Base-by-base conservation (phyloP, 73 alveolate genomes). In the Paramecium primaurelia region DNA sequence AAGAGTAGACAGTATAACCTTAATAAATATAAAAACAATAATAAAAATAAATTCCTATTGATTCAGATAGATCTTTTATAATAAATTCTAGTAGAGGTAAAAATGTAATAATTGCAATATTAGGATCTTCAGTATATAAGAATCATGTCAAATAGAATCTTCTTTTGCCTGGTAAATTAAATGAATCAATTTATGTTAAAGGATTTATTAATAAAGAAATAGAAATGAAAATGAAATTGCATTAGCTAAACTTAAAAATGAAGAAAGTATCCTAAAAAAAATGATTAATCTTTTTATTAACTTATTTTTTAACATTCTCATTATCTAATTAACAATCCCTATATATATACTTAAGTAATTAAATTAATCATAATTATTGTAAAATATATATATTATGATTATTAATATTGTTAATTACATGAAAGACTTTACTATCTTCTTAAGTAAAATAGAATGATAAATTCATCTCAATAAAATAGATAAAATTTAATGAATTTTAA, bases 171-270 rank as follows among this genome's bases (percentile, higher is more conserved):
- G 88, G 88, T 9, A 38, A 38, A 75, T 64, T 73, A 18, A 36
- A 73, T 73, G 87, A 73, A 20, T 73, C 87, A 4, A 64, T 44
- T 5, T 73, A 73, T 73, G 87, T 73, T 16, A 73, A 73, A 40
- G 87, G 87, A 6, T 73, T 73, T 68, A 73, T 73, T 36, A 73
- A 73, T 73, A 73, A 40, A 11, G 87, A 73, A 73, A 73, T 73
- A 37, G 59, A 73, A 14, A 73, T 36, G 59, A 73, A 73, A 20
- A 37, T 37, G 36, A 73, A 38, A 73, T 40, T 73, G 26, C 47
- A 37, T 22, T 73, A 73, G 8, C 37, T 73, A 18, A 73, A 73
- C 47, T 73, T 30, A 40, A 73, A 73, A 38, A 73, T 73, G 87
- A 73, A 38, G 87, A 73, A 40, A 73, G 87, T 5, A 14, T 32